Conservation (phyloP, 495 filamentous ascomycete genomes). For the Penicillium simplicissimum region DNA sequence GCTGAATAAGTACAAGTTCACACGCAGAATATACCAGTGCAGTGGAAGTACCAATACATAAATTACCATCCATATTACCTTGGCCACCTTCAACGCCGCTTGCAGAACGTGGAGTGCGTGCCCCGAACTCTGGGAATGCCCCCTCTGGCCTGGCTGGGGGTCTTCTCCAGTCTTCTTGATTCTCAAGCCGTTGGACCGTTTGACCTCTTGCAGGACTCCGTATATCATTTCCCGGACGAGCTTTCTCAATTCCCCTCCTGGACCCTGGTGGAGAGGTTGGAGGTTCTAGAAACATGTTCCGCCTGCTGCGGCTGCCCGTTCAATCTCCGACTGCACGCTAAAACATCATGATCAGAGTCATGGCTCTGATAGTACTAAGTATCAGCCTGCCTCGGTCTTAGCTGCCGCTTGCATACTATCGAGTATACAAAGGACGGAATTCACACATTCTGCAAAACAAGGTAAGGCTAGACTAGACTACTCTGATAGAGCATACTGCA, state of each 20-base stretch:
- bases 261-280: conserved; percentile 12
- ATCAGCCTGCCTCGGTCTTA: background rate
- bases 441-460: background rate
- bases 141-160: background rate
- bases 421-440: background rate
- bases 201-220: background rate
- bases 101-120: conserved; percentile 38
- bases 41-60: conserved; percentile 14
- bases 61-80: conserved; percentile 22
- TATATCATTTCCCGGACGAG: background rate
- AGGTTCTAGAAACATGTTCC: conserved; percentile 23
- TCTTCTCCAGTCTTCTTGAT: background rate
- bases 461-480: background rate
- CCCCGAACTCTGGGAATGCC: conserved; percentile 25
- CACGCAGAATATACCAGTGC: background rate
- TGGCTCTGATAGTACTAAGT: background rate
- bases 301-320: conserved; percentile 23
- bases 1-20: background rate
- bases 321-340: conserved; percentile 3
- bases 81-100: conserved; percentile 26
- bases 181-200: background rate
- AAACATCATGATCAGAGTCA: background rate
- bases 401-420: background rate
- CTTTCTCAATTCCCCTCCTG: background rate
- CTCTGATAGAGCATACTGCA: background rate